Percentiles rank a stretch among this genome's conserved stretches.
phyloP scores from a whole-genome alignment of 352 stramenopile genomes.

The Phytophthora ramorum region DNA sequence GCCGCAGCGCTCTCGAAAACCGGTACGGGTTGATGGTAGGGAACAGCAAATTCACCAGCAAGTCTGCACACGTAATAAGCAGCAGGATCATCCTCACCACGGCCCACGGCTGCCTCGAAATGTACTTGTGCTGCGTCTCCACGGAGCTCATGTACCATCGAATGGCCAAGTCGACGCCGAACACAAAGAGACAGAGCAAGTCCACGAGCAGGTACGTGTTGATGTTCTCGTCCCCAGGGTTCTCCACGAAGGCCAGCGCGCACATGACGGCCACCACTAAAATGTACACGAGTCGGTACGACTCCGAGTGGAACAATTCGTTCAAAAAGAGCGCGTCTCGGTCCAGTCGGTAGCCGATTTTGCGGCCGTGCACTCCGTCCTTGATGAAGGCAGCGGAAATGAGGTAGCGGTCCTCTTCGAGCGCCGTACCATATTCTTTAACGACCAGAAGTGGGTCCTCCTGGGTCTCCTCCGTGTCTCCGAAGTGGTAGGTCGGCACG shows the following conservation, averaged over 20 bases:
- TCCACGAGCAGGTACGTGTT: slow-evolving; percentile 72
- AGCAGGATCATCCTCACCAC: slow-evolving; percentile 71
- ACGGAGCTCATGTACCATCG: slow-evolving; percentile 87
- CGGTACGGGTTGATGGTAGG: slow-evolving; percentile 65
- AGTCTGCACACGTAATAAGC: slow-evolving; percentile 58
- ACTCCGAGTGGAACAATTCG: slow-evolving; percentile 76
- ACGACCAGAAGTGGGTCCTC: slow-evolving; percentile 41
- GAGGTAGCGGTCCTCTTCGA: slow-evolving; percentile 74
- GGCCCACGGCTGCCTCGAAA: slow-evolving; percentile 78
- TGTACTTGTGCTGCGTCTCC: slow-evolving; percentile 80
- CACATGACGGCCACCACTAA: slow-evolving; percentile 72
- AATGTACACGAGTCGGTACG: slow-evolving; percentile 77
- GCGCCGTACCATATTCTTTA: slow-evolving; percentile 35
- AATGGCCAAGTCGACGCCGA: slow-evolving; percentile 68
- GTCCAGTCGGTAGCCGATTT: slow-evolving; percentile 84
- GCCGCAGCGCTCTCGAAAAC: slow-evolving; percentile 69
- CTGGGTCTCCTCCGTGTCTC: slow-evolving; percentile 28
- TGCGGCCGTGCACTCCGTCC: slow-evolving; percentile 84
- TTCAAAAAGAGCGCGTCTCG: slow-evolving; percentile 71
- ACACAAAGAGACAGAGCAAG: slow-evolving; percentile 68
- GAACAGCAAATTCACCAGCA: slow-evolving; percentile 54
- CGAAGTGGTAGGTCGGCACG: slow-evolving; percentile 47
- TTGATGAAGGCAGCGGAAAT: slow-evolving; percentile 84
- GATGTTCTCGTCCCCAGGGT: slow-evolving; percentile 49
- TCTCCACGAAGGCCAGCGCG: slow-evolving; percentile 70